These are phyloP conservation scores for Aquilaria yunnanensis DNA, from an alignment of 345 rosid genomes.

Conservation along the genomic window DNA sequence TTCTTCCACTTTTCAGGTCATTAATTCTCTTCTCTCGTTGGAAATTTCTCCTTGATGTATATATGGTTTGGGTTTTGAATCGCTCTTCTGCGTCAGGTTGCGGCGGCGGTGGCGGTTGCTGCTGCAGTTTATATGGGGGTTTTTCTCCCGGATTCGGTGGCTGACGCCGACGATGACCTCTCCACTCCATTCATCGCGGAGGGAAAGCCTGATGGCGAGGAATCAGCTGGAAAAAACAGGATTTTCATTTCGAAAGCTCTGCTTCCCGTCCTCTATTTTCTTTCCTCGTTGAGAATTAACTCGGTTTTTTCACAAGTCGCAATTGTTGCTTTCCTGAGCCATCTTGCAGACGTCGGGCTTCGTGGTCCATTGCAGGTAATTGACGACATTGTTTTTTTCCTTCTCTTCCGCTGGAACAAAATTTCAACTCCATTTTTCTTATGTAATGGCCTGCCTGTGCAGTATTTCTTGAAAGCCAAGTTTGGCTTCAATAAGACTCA, in stretches of 20 bases:
- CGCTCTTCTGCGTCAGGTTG: constrained; percentile 27
- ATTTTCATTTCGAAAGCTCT: constrained; percentile 22
- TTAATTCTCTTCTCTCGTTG: background rate
- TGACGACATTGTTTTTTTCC: background rate
- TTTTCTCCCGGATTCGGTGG: constrained; percentile 51
- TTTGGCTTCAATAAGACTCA: constrained; percentile 75
- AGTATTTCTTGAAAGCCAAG: constrained; percentile 77
- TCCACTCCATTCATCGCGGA: constrained; percentile 34
- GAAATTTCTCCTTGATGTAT: background rate
- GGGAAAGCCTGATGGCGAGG: constrained; percentile 19
- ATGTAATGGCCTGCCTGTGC: constrained; percentile 4
- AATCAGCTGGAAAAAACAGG: constrained; percentile 9
- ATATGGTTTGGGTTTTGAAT: no score
- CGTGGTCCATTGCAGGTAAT: constrained; percentile 59
- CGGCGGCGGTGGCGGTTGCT: constrained; percentile 36
- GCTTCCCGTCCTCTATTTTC: constrained; percentile 39
- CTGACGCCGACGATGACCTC: constrained; percentile 14
- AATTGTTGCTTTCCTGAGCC: constrained; percentile 56
- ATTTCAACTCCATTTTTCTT: background rate
- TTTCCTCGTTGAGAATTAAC: constrained; percentile 52
- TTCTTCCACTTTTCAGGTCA: constrained; percentile 59
- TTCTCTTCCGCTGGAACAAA: no score
- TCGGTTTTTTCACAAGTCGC: constrained; percentile 55
- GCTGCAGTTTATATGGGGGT: constrained; percentile 51
- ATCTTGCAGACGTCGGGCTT: constrained; percentile 61